phyloP scores from a whole-genome alignment of 306 rosid species.

The Mucuna pruriens region DNA sequence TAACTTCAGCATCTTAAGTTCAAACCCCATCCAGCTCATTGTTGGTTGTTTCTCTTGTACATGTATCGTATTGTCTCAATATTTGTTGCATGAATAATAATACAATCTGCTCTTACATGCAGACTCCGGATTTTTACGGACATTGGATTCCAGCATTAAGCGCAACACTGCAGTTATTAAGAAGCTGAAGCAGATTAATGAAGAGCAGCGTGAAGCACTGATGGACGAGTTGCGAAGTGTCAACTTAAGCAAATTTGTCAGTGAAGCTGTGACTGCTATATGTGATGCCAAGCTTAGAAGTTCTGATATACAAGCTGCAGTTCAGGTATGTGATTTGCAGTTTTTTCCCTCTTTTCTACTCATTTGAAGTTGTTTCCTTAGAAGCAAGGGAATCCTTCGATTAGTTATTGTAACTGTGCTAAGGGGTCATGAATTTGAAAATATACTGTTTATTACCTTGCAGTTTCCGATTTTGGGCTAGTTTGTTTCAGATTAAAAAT shows the following conservation, averaged over 20 bases:
- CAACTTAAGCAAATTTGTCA: slow-evolving; percentile 97
- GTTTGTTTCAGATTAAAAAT: too few relatives aligned
- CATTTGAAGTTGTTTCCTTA: slow-evolving; percentile 9
- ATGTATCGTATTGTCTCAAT: neutral
- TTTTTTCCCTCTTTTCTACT: slow-evolving; percentile 25
- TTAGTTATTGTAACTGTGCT: slow-evolving; percentile 6
- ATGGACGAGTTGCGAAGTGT: slow-evolving; percentile 88
- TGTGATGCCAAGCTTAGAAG: slow-evolving; percentile 95
- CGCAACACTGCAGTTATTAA: slow-evolving; percentile 97
- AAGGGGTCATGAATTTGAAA: slow-evolving; percentile 17
- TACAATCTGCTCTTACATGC: slow-evolving; percentile 35
- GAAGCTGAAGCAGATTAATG: slow-evolving; percentile 95
- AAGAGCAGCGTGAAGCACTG: slow-evolving; percentile 90
- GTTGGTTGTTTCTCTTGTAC: slow-evolving; percentile 11
- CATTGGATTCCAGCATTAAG: slow-evolving; percentile 94
- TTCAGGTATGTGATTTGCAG: slow-evolving; percentile 64
- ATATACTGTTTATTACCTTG: neutral
- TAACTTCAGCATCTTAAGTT: neutral
- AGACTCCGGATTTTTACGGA: slow-evolving; percentile 89
- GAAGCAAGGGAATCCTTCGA: slow-evolving; percentile 12
- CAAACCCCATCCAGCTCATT: neutral
- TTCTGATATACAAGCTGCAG: slow-evolving; percentile 95
- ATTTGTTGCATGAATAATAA: slow-evolving; percentile 31
- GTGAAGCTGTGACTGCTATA: slow-evolving; percentile 95
- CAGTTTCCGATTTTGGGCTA: neutral